Conservation (phyloP, 2,329 filamentous ascomycete species). For the Sporothrix brasiliensis region DNA sequence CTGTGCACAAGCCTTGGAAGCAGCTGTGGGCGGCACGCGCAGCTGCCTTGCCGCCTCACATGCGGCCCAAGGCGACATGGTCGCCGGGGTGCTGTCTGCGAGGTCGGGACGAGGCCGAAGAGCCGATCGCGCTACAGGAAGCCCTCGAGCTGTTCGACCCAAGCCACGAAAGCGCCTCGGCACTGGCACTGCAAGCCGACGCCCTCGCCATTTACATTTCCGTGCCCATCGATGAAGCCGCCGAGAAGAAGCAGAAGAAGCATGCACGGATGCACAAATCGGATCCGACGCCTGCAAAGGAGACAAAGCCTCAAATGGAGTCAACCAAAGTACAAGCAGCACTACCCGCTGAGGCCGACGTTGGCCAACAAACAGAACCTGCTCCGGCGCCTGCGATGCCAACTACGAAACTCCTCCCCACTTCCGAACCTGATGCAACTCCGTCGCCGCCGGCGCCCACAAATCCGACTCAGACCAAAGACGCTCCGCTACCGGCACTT, state of each 20-base stretch:
- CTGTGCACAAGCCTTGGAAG: conserved; percentile 65
- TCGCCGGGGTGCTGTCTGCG: conserved; percentile 50
- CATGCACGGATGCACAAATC: background rate
- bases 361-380: background rate
- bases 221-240: conserved; percentile 39
- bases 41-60: conserved; percentile 51
- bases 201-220: conserved; percentile 49
- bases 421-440: background rate
- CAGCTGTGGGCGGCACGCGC: conserved; percentile 53
- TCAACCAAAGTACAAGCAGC: background rate
- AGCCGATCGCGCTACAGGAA: conserved; percentile 53
- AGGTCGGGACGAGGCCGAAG: conserved; percentile 46
- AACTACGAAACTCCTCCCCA: background rate
- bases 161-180: conserved; percentile 58
- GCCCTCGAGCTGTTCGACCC: conserved; percentile 67
- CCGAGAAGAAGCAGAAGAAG: background rate
- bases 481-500: conserved; percentile 24
- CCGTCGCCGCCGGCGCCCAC: background rate
- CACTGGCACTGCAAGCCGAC: conserved; percentile 61
- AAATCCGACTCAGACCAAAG: background rate
- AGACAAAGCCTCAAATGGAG: background rate
- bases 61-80: conserved; percentile 63
- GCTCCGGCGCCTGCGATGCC: background rate
- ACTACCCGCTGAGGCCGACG: background rate
- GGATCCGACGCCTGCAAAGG: background rate